phyloP scores from a whole-genome alignment of 1,284 basidiomycete genomes.

The Apiotrichum gracile region DNA sequence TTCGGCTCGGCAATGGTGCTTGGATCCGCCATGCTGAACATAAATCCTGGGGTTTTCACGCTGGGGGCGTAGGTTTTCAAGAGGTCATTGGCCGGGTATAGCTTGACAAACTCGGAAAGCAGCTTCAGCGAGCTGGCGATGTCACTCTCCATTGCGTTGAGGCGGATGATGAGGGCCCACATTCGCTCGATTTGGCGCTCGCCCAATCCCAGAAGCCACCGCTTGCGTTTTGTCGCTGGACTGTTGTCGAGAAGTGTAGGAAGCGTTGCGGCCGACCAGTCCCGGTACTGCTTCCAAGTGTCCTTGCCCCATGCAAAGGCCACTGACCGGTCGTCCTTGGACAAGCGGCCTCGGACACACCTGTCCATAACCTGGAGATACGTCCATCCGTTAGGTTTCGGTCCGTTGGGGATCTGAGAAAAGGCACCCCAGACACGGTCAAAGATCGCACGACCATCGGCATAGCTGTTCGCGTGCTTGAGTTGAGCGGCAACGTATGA shows the following conservation, averaged over 20 bases:
- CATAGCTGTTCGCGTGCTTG: constrained; percentile 50
- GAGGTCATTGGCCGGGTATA: constrained; percentile 35
- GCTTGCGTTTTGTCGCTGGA: constrained; percentile 1
- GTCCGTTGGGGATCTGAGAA: constrained; percentile 36
- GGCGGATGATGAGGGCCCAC: constrained; percentile 36
- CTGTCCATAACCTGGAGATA: constrained; percentile 65
- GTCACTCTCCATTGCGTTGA: constrained; percentile 26
- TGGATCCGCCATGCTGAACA: constrained; percentile 31
- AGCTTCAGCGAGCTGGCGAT: constrained; percentile 14
- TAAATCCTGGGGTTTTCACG: constrained; percentile 1
- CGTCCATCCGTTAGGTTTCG: constrained; percentile 52
- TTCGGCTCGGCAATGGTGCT: constrained; percentile 33
- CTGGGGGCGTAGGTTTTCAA: constrained; percentile 20
- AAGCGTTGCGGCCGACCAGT: constrained; percentile 5
- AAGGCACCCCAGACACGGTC: constrained; percentile 26
- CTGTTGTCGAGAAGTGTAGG: neutral
- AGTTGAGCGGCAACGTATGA: constrained; percentile 72
- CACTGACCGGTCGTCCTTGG: constrained; percentile 12
- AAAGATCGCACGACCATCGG: constrained; percentile 44
- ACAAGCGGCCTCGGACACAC: constrained; percentile 48
- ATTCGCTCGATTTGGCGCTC: constrained; percentile 37
- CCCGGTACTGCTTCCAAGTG: constrained; percentile 33
- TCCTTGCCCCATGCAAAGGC: constrained; percentile 24
- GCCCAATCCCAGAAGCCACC: constrained; percentile 30
- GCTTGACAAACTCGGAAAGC: constrained; percentile 24